Conservation (phyloP, 306 rosid genomes). For the Urtica urens region DNA sequence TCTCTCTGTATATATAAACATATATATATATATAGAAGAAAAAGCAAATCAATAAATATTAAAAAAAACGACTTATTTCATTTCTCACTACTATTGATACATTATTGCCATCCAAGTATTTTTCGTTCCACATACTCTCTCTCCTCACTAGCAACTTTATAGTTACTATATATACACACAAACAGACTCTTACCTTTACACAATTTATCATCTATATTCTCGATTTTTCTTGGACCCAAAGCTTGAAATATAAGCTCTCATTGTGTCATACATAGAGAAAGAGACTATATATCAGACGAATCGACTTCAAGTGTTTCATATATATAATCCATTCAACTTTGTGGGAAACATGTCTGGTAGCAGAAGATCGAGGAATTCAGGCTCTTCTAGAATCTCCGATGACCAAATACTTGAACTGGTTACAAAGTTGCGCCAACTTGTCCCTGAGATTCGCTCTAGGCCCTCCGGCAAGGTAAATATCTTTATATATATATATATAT, state of each 20-base stretch:
- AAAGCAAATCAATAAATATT: too few species aligned
- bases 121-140: background rate
- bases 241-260: background rate
- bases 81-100: background rate
- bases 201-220: too few species aligned
- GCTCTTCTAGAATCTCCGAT: conserved; percentile 62
- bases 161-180: background rate
- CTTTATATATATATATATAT: too few species aligned
- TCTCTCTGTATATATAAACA: background rate
- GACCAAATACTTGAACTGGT: conserved; percentile 95
- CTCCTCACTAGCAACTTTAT: background rate
- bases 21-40: background rate
- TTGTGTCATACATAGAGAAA: background rate
- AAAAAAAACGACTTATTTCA: too few species aligned
- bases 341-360: conserved; percentile 50
- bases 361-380: conserved; percentile 85
- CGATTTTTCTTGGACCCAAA: background rate
- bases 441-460: conserved; percentile 84
- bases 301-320: too few species aligned
- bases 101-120: background rate
- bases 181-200: background rate
- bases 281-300: background rate
- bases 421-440: conserved; percentile 90
- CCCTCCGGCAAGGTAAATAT: conserved; percentile 73
- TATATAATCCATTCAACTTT: too few species aligned